Percentiles rank a stretch among this genome's conserved stretches.
Conservation (phyloP, 371 early-diverging fungal genomes). For the Chytridium lagenaria region DNA sequence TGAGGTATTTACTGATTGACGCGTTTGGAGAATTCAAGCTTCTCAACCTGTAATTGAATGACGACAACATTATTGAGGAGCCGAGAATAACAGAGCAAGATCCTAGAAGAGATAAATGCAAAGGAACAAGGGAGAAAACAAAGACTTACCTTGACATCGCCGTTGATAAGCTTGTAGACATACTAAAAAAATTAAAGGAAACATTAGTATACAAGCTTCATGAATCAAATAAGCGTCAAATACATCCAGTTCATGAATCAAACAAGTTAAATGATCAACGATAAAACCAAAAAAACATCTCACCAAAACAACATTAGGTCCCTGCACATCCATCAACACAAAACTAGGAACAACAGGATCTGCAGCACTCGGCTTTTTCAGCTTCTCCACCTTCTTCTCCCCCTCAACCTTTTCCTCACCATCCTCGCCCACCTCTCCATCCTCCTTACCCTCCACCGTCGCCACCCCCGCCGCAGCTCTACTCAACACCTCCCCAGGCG, state of each 20-base stretch:
- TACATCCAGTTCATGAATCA: neutral
- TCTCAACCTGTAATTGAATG: too few relatives aligned
- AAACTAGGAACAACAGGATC: constrained; percentile 77
- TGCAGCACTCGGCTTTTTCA: constrained; percentile 8
- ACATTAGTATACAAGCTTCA: constrained; percentile 1
- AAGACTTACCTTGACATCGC: constrained; percentile 90
- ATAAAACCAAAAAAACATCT: neutral
- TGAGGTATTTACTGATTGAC: too few relatives aligned
- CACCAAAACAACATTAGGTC: constrained; percentile 67
- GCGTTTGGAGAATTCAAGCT: constrained; percentile 77
- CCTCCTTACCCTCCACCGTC: constrained; percentile 1
- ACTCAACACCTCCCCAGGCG: neutral
- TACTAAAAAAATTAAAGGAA: constrained; percentile 52
- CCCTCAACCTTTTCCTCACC: constrained; percentile 11
- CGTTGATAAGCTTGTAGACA: constrained; percentile 88
- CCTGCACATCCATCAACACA: constrained; percentile 93
- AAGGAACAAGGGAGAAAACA: too few relatives aligned
- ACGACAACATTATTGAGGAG: too few relatives aligned
- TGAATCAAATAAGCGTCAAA: neutral
- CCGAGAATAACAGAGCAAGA: too few relatives aligned
- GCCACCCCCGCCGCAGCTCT: constrained; percentile 11
- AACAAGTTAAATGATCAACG: neutral
- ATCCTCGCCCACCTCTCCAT: constrained; percentile 1
- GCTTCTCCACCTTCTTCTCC: constrained; percentile 10
- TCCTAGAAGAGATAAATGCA: too few relatives aligned